Percentiles rank a stretch among this genome's conserved stretches.
These are phyloP conservation scores for Stachybotrys chlorohalonatus DNA, from an alignment of 2,329 filamentous ascomycete genomes.

Conservation along the genomic window DNA sequence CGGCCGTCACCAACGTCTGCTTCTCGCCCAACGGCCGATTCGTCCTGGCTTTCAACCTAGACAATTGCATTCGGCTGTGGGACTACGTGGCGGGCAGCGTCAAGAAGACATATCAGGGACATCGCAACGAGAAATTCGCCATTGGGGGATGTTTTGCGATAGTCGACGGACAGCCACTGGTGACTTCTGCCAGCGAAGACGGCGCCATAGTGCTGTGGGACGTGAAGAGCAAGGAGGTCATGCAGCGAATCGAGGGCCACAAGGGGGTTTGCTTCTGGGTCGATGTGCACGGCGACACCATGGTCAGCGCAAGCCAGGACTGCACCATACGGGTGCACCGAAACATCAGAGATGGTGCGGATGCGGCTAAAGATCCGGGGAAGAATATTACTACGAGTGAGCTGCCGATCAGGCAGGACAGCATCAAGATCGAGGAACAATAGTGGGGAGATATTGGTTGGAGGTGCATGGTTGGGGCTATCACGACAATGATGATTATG, in stretches of 20 bases:
- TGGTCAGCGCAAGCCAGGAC: slow-evolving; percentile 51
- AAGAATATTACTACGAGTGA: slow-evolving; percentile 44
- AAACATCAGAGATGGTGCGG: slow-evolving; percentile 12
- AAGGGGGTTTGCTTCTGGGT: slow-evolving; percentile 58
- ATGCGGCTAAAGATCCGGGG: slow-evolving; percentile 7
- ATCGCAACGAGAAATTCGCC: slow-evolving; percentile 74
- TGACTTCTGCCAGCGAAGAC: slow-evolving; percentile 81
- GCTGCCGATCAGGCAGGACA: slow-evolving; percentile 27
- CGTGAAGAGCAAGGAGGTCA: slow-evolving; percentile 71
- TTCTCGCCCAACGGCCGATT: slow-evolving; percentile 94
- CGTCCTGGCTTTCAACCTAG: slow-evolving; percentile 84
- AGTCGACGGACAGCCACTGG: slow-evolving; percentile 43
- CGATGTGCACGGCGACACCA: slow-evolving; percentile 45
- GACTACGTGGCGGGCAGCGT: slow-evolving; percentile 87
- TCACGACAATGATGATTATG: neutral
- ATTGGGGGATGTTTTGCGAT: slow-evolving; percentile 77
- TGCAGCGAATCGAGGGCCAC: slow-evolving; percentile 55
- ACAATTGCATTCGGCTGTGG: slow-evolving; percentile 86
- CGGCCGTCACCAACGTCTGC: slow-evolving; percentile 76
- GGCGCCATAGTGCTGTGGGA: slow-evolving; percentile 85
- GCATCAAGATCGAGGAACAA: slow-evolving; percentile 27
- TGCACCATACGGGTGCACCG: slow-evolving; percentile 41
- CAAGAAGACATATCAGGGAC: slow-evolving; percentile 95
- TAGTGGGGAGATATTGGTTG: slow-evolving; percentile 1
- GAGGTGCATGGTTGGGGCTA: neutral